Conservation (phyloP, 176 grass and related monocot genomes). For the Oryza punctata region DNA sequence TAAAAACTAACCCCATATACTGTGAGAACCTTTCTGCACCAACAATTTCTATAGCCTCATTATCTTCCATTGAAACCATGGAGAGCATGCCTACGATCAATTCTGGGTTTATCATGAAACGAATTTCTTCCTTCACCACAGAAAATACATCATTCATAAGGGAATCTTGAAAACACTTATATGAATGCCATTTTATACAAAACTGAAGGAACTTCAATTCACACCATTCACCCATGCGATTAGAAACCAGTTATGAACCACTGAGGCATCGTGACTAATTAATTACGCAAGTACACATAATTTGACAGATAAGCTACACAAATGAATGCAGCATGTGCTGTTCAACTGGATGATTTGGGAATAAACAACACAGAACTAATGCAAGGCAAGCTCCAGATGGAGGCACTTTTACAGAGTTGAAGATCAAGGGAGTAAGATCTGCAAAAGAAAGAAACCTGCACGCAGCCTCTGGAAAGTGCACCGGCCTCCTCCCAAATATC, state of each 20-base stretch:
- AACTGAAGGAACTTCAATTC: constrained; percentile 3
- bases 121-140: constrained; percentile 73
- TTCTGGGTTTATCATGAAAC: constrained; percentile 88
- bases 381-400: neutral
- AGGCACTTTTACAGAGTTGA: constrained; percentile 18
- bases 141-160: neutral
- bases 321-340: neutral
- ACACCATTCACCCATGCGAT: neutral
- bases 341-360: neutral
- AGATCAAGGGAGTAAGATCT: constrained; percentile 23
- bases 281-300: constrained; percentile 2
- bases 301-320: neutral
- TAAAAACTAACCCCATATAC: constrained; percentile 70
- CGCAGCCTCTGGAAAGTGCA: constrained; percentile 84
- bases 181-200: neutral
- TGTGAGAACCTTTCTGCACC: constrained; percentile 79
- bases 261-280: neutral
- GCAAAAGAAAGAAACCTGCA: constrained; percentile 76
- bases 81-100: constrained; percentile 78
- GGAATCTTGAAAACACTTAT: neutral
- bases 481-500: constrained; percentile 90
- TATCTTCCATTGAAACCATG: constrained; percentile 75
- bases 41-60: constrained; percentile 91
- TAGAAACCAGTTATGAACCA: neutral
- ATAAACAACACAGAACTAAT: neutral